A percentile compares a stretch with the other conserved stretches of the same genome.
Conservation (phyloP, 306 rosid species). For the Rubus parviflorus region DNA sequence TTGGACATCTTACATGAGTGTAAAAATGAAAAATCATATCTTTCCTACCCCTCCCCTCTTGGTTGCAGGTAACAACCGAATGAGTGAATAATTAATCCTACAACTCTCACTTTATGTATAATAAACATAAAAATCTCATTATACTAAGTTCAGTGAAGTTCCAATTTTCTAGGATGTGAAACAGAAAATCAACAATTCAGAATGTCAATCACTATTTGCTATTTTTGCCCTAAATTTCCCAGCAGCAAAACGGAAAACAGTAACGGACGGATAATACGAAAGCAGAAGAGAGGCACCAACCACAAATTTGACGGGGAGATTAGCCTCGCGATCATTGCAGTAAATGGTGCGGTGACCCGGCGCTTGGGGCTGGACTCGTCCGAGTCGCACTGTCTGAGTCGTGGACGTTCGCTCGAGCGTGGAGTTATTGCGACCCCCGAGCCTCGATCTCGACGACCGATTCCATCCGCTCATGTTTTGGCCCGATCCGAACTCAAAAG, state of each 20-base stretch:
- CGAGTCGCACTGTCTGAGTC: slow-evolving; percentile 70
- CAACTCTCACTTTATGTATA: background rate
- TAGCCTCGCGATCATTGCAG: slow-evolving; percentile 90
- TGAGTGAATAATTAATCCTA: background rate
- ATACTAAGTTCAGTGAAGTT: slow-evolving; percentile 6
- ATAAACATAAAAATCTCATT: background rate
- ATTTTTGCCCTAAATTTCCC: slow-evolving; percentile 1
- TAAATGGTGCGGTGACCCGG: slow-evolving; percentile 81
- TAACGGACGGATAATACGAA: background rate
- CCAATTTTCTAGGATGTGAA: background rate
- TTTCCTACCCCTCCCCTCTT: background rate
- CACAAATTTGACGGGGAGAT: slow-evolving; percentile 64
- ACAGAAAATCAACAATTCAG: background rate
- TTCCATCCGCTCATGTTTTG: slow-evolving; percentile 76
- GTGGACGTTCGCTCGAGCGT: slow-evolving; percentile 41
- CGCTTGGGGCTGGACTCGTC: slow-evolving; percentile 93
- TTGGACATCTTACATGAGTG: background rate
- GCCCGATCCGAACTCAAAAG: slow-evolving; percentile 26
- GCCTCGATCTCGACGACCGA: slow-evolving; percentile 53
- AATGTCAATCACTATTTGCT: background rate
- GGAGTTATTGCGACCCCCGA: slow-evolving; percentile 29
- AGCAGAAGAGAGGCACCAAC: slow-evolving; percentile 28
- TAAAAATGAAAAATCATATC: too few species aligned
- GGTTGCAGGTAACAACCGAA: background rate
- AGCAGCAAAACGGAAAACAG: slow-evolving; percentile 7